Evolutionary conservation across 495 filamentous ascomycete genomes (phyloP).

Genomic region (Daldinia vernicosa): DNA sequence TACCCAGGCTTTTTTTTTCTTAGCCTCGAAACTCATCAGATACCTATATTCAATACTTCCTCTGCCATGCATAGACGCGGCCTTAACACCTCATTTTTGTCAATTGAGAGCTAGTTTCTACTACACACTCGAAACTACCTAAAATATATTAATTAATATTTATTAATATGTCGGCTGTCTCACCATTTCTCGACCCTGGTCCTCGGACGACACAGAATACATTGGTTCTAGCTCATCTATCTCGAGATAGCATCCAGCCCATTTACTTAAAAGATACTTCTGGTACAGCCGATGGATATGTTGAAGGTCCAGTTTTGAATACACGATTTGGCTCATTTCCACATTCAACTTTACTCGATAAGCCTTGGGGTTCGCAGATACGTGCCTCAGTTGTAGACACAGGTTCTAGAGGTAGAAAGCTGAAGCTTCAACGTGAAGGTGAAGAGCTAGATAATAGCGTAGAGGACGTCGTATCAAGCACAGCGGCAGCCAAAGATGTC

Average conservation of each 20-base stretch:
- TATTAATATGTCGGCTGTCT: slow-evolving; percentile 53
- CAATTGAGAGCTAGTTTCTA: background rate
- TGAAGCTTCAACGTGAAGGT: slow-evolving; percentile 56
- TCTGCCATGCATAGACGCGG: background rate
- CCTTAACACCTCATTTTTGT: background rate
- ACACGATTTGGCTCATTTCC: slow-evolving; percentile 97
- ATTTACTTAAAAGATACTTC: slow-evolving; percentile 70
- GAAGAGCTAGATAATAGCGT: slow-evolving; percentile 43
- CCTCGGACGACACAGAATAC: slow-evolving; percentile 61
- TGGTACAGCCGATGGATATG: slow-evolving; percentile 72
- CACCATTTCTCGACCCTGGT: slow-evolving; percentile 77
- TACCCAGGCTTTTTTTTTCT: background rate
- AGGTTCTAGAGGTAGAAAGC: slow-evolving; percentile 75
- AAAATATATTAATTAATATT: too few species aligned
- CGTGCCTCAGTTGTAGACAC: slow-evolving; percentile 89
- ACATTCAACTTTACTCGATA: slow-evolving; percentile 80
- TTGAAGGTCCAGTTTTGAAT: slow-evolving; percentile 84
- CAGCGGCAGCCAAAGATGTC: slow-evolving; percentile 43
- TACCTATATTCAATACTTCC: background rate
- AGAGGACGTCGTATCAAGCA: slow-evolving; percentile 34
- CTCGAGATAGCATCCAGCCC: slow-evolving; percentile 81
- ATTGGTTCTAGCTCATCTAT: slow-evolving; percentile 83
- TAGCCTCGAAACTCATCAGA: background rate
- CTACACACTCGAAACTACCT: background rate
- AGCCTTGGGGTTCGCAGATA: slow-evolving; percentile 92